A percentile compares a stretch with the other conserved stretches of the same genome.
Conservation (phyloP, 1,284 basidiomycete species). For the Flammula alnicola region DNA sequence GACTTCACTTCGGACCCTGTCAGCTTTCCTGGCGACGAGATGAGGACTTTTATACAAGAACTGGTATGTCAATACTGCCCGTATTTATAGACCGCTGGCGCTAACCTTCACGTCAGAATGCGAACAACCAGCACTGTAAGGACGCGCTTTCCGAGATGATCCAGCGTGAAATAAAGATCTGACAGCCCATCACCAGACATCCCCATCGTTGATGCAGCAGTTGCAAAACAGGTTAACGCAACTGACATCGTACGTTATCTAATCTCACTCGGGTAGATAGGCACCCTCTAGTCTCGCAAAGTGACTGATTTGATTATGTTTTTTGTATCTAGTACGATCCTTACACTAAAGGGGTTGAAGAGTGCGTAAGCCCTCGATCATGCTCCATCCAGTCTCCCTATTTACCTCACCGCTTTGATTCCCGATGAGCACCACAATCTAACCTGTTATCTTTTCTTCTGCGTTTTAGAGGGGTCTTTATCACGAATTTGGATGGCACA, state of each 20-base stretch:
- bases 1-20: slow-evolving; percentile 75
- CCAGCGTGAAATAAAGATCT: slow-evolving; percentile 6
- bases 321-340: slow-evolving; percentile 42
- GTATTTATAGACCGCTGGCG: slow-evolving; percentile 3
- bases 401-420: slow-evolving; percentile 5
- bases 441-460: slow-evolving; percentile 14
- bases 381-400: neutral
- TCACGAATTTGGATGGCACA: slow-evolving; percentile 70
- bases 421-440: slow-evolving; percentile 12
- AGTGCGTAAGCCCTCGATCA: slow-evolving; percentile 32
- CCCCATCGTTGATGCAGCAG: slow-evolving; percentile 41
- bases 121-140: slow-evolving; percentile 42
- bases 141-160: slow-evolving; percentile 11
- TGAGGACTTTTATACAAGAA: slow-evolving; percentile 63
- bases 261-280: slow-evolving; percentile 32
- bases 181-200: slow-evolving; percentile 32
- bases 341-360: slow-evolving; percentile 45
- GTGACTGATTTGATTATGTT: slow-evolving; percentile 32
- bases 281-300: slow-evolving; percentile 34
- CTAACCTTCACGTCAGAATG: slow-evolving; percentile 24
- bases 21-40: slow-evolving; percentile 61
- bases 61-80: slow-evolving; percentile 49
- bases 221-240: slow-evolving; percentile 37
- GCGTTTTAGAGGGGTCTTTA: slow-evolving; percentile 54
- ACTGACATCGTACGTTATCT: slow-evolving; percentile 28